These are phyloP conservation scores for Phytophthora ramorum DNA, from an alignment of 352 stramenopile species.

Conservation along the genomic window DNA sequence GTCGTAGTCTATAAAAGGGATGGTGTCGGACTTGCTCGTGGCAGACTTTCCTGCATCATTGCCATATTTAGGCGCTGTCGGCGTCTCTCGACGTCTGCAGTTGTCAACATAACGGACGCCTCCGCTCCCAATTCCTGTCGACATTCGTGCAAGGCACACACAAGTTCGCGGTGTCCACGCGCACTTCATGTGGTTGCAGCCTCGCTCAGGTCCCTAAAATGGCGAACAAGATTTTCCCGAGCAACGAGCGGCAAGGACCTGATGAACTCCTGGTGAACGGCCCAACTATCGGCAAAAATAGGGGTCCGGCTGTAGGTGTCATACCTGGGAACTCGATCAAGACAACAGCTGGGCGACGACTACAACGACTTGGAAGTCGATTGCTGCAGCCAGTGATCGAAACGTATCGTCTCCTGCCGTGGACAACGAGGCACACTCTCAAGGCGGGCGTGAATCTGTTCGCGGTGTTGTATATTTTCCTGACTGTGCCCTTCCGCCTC, in stretches of 20 bases:
- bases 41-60: too few relatives aligned
- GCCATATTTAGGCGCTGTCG: too few relatives aligned
- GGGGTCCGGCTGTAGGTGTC: background rate
- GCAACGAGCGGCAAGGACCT: background rate
- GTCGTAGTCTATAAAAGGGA: too few relatives aligned
- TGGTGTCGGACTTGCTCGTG: too few relatives aligned
- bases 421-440: constrained; percentile 10
- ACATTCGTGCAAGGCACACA: too few relatives aligned
- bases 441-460: background rate
- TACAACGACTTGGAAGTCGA: constrained; percentile 1
- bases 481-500: constrained; percentile 16
- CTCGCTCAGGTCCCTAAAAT: background rate
- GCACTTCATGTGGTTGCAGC: too few relatives aligned
- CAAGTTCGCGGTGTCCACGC: too few relatives aligned
- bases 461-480: constrained; percentile 17
- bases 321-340: background rate
- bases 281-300: too few relatives aligned
- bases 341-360: background rate
- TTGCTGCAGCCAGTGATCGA: background rate
- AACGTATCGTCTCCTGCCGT: constrained; percentile 6
- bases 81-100: too few relatives aligned
- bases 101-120: too few relatives aligned
- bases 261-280: background rate
- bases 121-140: too few relatives aligned
- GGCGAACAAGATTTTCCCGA: constrained; percentile 6